A percentile compares a stretch with the other conserved stretches of the same genome.
These are phyloP conservation scores for Lentinus polychrous DNA, from an alignment of 1,284 basidiomycete genomes.

Conservation along the genomic window DNA sequence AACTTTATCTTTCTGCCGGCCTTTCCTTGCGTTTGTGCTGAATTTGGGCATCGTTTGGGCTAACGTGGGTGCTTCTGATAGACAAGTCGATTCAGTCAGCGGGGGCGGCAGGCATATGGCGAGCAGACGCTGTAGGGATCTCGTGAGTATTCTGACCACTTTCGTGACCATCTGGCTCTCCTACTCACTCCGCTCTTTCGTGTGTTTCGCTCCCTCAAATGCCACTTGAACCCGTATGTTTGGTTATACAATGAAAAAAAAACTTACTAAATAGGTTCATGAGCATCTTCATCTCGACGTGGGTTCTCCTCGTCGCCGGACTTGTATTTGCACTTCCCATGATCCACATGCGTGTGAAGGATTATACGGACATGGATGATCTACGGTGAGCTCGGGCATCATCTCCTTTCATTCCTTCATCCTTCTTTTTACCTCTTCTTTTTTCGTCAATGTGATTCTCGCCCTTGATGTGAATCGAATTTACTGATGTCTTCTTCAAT, in stretches of 20 bases:
- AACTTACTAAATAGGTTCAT: constrained; percentile 30
- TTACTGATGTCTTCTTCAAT: no score
- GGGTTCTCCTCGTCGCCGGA: constrained; percentile 34
- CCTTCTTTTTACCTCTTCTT: not conserved
- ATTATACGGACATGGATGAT: constrained; percentile 28
- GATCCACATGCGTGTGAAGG: constrained; percentile 35
- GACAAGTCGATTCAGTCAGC: constrained; percentile 40
- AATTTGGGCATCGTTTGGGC: not conserved
- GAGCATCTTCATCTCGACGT: constrained; percentile 38
- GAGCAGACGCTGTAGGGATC: constrained; percentile 33
- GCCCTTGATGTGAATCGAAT: no score
- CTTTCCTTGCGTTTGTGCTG: not conserved
- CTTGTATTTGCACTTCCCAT: constrained; percentile 39
- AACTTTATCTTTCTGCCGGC: not conserved
- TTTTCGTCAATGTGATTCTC: no score
- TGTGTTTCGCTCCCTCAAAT: no score
- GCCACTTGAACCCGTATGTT: no score
- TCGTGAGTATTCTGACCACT: constrained; percentile 25
- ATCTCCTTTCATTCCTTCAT: not conserved
- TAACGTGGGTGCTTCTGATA: constrained; percentile 10
- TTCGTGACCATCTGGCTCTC: not conserved
- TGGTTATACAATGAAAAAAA: no score
- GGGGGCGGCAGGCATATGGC: constrained; percentile 37
- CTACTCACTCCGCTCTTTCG: not conserved
- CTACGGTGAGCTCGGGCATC: constrained; percentile 17